These are phyloP conservation scores for Lichtheimia corymbifera DNA, from an alignment of 371 early-diverging fungal genomes.

Conservation along the genomic window DNA sequence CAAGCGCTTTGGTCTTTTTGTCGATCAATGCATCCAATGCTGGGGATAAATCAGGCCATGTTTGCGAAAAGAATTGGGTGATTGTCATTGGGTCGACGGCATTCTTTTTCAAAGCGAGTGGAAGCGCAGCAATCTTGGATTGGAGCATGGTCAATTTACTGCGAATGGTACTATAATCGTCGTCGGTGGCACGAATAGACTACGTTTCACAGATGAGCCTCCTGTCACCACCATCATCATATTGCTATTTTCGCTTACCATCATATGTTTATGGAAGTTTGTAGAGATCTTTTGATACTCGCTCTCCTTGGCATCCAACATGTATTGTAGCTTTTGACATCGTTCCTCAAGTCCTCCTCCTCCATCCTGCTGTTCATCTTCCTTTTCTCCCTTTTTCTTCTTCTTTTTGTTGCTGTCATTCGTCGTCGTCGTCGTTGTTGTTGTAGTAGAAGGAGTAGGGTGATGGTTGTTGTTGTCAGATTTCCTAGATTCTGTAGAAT, in stretches of 20 bases:
- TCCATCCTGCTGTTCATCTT: neutral
- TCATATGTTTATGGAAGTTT: conserved; percentile 40
- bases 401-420: neutral
- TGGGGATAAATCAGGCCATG: conserved; percentile 29
- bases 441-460: neutral
- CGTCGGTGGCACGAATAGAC: conserved; percentile 44
- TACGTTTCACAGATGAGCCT: neutral
- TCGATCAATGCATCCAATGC: conserved; percentile 26
- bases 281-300: conserved; percentile 40
- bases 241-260: conserved; percentile 1
- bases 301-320: conserved; percentile 31
- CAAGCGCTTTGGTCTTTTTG: neutral
- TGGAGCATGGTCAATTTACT: conserved; percentile 40
- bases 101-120: conserved; percentile 38
- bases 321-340: conserved; percentile 24
- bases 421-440: neutral
- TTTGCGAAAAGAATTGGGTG: conserved; percentile 25
- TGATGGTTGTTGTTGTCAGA: neutral
- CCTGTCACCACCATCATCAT: no score
- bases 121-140: conserved; percentile 35
- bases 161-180: conserved; percentile 43
- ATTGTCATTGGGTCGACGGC: conserved; percentile 26
- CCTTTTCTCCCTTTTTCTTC: neutral
- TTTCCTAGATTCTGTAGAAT: neutral
- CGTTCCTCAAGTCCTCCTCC: conserved; percentile 16